These are phyloP conservation scores for Lepiota brunneoincarnata DNA, from an alignment of 768 basidiomycete genomes.

Conservation along the genomic window DNA sequence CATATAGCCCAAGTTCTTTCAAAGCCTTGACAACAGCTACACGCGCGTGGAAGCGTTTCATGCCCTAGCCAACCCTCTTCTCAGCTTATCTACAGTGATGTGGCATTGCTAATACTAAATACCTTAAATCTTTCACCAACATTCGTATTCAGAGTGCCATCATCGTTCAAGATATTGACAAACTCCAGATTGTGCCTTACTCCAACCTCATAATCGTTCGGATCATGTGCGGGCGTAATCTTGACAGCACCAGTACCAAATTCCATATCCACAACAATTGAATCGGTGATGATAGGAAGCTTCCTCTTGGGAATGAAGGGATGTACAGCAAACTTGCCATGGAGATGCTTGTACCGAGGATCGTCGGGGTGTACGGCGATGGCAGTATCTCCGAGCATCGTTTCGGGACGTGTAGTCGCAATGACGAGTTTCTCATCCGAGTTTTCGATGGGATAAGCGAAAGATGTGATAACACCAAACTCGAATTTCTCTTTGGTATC, in stretches of 20 bases:
- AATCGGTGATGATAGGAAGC: constrained; percentile 85
- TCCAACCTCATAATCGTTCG: constrained; percentile 95
- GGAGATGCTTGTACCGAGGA: constrained; percentile 88
- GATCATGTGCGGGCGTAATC: constrained; percentile 98
- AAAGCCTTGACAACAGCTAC: constrained; percentile 79
- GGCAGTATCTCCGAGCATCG: constrained; percentile 97
- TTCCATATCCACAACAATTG: constrained; percentile 87
- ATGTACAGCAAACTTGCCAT: constrained; percentile 87
- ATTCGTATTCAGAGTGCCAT: constrained; percentile 92
- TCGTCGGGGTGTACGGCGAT: constrained; percentile 97
- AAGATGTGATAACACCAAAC: constrained; percentile 95
- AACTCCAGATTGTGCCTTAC: constrained; percentile 84
- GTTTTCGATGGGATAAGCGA: constrained; percentile 87
- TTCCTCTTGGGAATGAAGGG: constrained; percentile 81
- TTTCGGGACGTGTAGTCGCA: constrained; percentile 97
- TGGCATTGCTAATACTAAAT: not conserved
- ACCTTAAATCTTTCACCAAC: constrained; percentile 76
- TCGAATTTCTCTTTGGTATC: constrained; percentile 94
- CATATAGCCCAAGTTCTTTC: constrained; percentile 79
- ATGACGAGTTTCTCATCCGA: constrained; percentile 94
- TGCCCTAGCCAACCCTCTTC: constrained; percentile 45
- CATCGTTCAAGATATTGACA: constrained; percentile 93
- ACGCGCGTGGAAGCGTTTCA: constrained; percentile 96
- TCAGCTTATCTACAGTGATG: no score
- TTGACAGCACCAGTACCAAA: constrained; percentile 99